Percentiles rank a stretch among this genome's conserved stretches.
Conservation (phyloP, 83 land plant genomes). For the Diphasiastrum complanatum region DNA sequence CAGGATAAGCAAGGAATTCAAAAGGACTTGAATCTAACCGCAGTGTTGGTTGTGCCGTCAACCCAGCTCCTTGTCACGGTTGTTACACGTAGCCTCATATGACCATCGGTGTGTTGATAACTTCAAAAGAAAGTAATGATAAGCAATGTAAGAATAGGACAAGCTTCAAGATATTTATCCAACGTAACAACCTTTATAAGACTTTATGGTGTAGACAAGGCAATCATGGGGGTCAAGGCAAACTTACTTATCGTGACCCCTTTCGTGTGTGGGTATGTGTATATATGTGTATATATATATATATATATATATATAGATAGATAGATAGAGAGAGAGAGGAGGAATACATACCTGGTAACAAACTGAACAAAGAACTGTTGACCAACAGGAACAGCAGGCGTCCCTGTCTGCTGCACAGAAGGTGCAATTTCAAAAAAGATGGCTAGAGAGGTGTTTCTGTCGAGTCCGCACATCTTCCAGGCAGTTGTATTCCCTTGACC, state of each 20-base stretch:
- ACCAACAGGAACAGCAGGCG: slow-evolving; percentile 37
- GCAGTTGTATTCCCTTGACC: slow-evolving; percentile 89
- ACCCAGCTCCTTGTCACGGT: slow-evolving; percentile 83
- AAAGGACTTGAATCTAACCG: slow-evolving; percentile 36
- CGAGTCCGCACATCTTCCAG: slow-evolving; percentile 97
- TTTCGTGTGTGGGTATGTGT: neutral
- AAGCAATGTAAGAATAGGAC: neutral
- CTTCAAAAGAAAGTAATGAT: slow-evolving; percentile 32
- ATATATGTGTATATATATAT: neutral
- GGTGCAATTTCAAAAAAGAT: slow-evolving; percentile 83
- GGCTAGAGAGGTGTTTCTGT: slow-evolving; percentile 79
- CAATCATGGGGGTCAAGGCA: neutral
- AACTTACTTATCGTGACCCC: neutral
- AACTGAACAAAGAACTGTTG: slow-evolving; percentile 84
- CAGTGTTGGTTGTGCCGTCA: slow-evolving; percentile 54
- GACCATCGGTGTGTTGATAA: slow-evolving; percentile 82
- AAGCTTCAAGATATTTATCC: no score
- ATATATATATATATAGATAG: no score
- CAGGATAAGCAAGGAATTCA: neutral
- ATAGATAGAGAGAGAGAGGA: no score
- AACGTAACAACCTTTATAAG: no score
- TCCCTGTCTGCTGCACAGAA: slow-evolving; percentile 41
- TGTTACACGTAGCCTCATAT: slow-evolving; percentile 64
- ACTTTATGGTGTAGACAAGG: neutral
- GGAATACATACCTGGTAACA: slow-evolving; percentile 52